Conservation (phyloP, 2,329 filamentous ascomycete genomes). For the Exophiala viscosa region DNA sequence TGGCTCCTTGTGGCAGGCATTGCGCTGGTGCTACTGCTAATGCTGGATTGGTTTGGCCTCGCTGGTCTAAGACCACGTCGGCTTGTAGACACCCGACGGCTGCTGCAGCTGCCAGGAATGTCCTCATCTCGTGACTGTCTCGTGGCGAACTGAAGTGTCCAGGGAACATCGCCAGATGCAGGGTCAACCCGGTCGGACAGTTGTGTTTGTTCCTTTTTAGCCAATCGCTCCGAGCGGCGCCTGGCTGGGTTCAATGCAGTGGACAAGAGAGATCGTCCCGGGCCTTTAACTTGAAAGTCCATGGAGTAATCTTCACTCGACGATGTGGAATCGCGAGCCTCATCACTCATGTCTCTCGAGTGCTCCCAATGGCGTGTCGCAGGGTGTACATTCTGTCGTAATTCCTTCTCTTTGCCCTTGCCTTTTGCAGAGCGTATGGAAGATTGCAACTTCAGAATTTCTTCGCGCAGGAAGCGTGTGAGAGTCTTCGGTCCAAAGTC, state of each 20-base stretch:
- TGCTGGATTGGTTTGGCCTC: background rate
- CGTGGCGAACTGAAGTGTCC: background rate
- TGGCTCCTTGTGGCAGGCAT: background rate
- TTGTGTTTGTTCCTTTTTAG: background rate
- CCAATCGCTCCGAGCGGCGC: background rate
- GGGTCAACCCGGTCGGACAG: background rate
- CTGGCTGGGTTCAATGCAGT: background rate
- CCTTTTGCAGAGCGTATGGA: background rate
- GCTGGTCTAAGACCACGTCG: background rate
- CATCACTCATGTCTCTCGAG: too few species aligned
- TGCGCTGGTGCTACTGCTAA: background rate
- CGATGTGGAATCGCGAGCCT: too few species aligned
- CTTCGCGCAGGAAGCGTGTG: slow-evolving; percentile 16
- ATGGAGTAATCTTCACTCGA: too few species aligned
- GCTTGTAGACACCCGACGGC: too few species aligned
- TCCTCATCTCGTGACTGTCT: too few species aligned
- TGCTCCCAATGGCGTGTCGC: background rate
- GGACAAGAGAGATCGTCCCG: background rate
- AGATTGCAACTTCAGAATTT: slow-evolving; percentile 12
- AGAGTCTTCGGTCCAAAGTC: slow-evolving; percentile 24
- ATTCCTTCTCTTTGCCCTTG: slow-evolving; percentile 15
- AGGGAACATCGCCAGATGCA: background rate
- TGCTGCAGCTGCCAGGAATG: too few species aligned
- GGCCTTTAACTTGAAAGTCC: too few species aligned
- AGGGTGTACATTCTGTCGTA: background rate